phyloP scores from a whole-genome alignment of 176 grass and related monocot genomes.

The Carex kokanica region DNA sequence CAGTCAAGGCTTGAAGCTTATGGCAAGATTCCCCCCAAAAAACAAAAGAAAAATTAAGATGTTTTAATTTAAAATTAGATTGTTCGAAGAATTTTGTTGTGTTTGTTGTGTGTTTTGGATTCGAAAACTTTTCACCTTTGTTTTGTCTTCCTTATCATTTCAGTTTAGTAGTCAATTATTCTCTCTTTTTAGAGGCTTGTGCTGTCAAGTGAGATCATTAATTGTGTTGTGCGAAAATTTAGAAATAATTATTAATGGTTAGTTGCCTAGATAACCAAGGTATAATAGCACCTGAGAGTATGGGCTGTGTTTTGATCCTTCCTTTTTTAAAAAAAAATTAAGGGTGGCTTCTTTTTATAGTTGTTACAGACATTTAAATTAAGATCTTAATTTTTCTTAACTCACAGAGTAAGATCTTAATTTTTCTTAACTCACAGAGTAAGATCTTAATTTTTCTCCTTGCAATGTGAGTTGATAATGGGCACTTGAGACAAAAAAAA shows the following conservation, averaged over 20 bases:
- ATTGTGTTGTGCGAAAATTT: background rate
- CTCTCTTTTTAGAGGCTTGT: background rate
- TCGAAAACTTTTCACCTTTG: background rate
- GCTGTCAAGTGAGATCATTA: background rate
- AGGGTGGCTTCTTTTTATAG: too few relatives aligned
- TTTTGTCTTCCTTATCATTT: background rate
- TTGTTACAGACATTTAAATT: too few relatives aligned
- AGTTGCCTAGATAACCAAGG: background rate
- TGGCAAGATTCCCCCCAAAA: conserved; percentile 45
- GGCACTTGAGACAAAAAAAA: too few relatives aligned
- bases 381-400: too few relatives aligned
- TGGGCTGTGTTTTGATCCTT: too few relatives aligned
- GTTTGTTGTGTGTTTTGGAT: background rate
- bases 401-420: too few relatives aligned
- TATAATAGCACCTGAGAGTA: background rate
- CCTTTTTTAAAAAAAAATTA: too few relatives aligned
- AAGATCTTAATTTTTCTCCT: too few relatives aligned
- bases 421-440: too few relatives aligned
- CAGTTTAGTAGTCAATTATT: background rate
- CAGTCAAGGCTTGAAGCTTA: conserved; percentile 43
- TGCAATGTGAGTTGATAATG: too few relatives aligned
- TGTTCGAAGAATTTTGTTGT: conserved; percentile 28
- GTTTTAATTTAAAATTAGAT: conserved; percentile 7
- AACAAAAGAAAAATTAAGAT: conserved; percentile 52
- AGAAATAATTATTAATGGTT: background rate